These are phyloP conservation scores for Phytophthora brassicae DNA, from an alignment of 352 stramenopile species.

Conservation along the genomic window DNA sequence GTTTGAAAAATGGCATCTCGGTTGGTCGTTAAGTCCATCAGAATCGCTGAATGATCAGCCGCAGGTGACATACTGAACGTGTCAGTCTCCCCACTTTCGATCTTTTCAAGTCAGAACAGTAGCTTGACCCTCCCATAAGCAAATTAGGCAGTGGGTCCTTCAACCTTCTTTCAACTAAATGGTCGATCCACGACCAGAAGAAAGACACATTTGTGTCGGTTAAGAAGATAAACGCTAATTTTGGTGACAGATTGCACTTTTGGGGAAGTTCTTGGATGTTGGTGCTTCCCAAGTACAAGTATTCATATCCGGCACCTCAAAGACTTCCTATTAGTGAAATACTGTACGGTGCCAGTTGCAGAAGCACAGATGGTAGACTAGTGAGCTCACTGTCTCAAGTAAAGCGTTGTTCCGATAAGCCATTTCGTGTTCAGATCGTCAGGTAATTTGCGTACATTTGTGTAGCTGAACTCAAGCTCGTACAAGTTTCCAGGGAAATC, in stretches of 20 bases:
- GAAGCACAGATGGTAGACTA: constrained; percentile 20
- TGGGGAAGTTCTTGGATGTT: constrained; percentile 18
- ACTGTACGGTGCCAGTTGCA: constrained; percentile 21
- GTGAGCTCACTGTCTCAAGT: constrained; percentile 33
- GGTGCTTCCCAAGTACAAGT: constrained; percentile 20
- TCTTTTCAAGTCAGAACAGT: constrained; percentile 9
- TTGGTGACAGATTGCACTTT: constrained; percentile 23
- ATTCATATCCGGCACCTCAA: constrained; percentile 18
- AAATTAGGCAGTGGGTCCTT: not conserved
- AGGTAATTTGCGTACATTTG: constrained; percentile 36
- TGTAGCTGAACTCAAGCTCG: constrained; percentile 43
- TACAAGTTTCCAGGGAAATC: constrained; percentile 21
- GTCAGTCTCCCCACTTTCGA: not conserved
- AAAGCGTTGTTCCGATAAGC: constrained; percentile 22
- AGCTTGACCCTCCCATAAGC: constrained; percentile 2
- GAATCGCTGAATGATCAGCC: not conserved
- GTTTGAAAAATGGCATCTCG: not conserved
- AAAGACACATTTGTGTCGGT: constrained; percentile 18
- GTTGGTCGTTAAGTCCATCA: constrained; percentile 2
- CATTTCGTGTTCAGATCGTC: constrained; percentile 42
- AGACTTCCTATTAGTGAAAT: constrained; percentile 34
- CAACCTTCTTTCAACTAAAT: constrained; percentile 1
- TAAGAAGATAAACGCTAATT: constrained; percentile 5
- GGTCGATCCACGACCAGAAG: constrained; percentile 30
- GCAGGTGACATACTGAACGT: not conserved